These are phyloP conservation scores for Pulveroboletus frians DNA, from an alignment of 768 basidiomycete genomes.

Conservation along the genomic window DNA sequence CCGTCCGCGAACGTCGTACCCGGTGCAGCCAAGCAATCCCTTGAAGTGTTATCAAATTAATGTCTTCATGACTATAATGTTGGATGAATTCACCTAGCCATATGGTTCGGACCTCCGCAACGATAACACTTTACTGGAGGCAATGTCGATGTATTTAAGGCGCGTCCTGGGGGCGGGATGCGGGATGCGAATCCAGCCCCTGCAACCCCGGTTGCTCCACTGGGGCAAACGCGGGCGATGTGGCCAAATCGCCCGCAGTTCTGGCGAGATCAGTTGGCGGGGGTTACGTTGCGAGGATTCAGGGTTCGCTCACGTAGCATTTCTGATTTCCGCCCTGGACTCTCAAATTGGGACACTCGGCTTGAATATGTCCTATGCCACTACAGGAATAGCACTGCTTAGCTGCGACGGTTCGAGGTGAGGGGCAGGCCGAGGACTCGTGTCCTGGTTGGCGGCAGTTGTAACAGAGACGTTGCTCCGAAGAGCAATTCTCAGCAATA, in stretches of 20 bases:
- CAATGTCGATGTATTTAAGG: conserved; percentile 67
- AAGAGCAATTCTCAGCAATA: conserved; percentile 88
- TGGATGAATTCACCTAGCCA: conserved; percentile 53
- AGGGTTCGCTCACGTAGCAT: conserved; percentile 63
- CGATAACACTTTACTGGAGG: conserved; percentile 86
- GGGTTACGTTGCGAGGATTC: not conserved
- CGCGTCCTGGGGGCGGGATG: conserved; percentile 68
- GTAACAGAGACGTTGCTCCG: conserved; percentile 86
- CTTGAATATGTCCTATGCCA: conserved; percentile 86
- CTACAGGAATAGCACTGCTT: conserved; percentile 95
- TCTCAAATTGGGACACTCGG: conserved; percentile 79
- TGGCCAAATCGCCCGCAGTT: conserved; percentile 82
- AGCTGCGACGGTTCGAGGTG: conserved; percentile 72
- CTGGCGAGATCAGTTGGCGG: conserved; percentile 32
- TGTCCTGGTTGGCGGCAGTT: conserved; percentile 95
- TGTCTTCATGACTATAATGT: conserved; percentile 1
- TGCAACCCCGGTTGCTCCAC: conserved; percentile 34
- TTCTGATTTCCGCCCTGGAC: conserved; percentile 66
- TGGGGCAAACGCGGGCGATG: conserved; percentile 72
- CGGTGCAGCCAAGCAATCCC: conserved; percentile 78
- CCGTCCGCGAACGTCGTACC: conserved; percentile 47
- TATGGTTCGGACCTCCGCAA: conserved; percentile 85
- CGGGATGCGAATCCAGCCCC: conserved; percentile 56
- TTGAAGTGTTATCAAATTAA: conserved; percentile 25
- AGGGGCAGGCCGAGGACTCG: conserved; percentile 83